Conservation (phyloP, 495 filamentous ascomycete species). For the Tuber indicum region DNA sequence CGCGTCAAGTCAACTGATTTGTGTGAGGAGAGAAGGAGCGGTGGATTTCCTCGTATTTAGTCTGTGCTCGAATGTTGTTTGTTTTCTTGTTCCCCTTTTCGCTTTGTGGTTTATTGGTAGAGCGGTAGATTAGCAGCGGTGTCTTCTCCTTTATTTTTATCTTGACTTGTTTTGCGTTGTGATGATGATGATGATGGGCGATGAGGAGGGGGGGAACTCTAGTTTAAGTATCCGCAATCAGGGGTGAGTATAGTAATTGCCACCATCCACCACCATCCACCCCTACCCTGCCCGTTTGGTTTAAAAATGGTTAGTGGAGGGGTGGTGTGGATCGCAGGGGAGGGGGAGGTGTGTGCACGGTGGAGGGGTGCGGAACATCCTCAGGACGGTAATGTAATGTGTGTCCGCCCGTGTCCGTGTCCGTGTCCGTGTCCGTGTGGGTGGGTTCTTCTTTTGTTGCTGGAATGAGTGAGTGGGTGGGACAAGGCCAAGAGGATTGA, state of each 20-base stretch:
- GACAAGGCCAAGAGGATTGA: not conserved
- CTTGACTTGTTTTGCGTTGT: not conserved
- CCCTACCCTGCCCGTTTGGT: constrained; percentile 1
- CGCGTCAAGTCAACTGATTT: not conserved
- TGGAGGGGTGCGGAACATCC: not conserved
- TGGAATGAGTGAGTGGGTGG: not conserved
- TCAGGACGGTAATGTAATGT: not conserved
- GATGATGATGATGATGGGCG: not conserved
- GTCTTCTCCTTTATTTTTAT: not conserved
- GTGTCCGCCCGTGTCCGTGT: not conserved
- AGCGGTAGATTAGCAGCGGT: not conserved
- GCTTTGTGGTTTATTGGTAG: not conserved
- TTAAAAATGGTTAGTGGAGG: not conserved
- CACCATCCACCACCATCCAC: not conserved
- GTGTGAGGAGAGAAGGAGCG: not conserved
- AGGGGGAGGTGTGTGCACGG: not conserved
- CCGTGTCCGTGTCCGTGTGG: not conserved
- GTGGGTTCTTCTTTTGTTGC: not conserved
- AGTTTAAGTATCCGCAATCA: constrained; percentile 1
- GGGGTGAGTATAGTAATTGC: not conserved
- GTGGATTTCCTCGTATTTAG: constrained; percentile 2
- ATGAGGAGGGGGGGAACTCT: constrained; percentile 2
- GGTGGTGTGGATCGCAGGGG: not conserved
- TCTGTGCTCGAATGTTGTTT: not conserved
- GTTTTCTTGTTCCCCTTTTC: constrained; percentile 2